Evolutionary conservation across 169 alveolate genomes (phyloP).

Genomic region (Plasmodium yoelii): DNA sequence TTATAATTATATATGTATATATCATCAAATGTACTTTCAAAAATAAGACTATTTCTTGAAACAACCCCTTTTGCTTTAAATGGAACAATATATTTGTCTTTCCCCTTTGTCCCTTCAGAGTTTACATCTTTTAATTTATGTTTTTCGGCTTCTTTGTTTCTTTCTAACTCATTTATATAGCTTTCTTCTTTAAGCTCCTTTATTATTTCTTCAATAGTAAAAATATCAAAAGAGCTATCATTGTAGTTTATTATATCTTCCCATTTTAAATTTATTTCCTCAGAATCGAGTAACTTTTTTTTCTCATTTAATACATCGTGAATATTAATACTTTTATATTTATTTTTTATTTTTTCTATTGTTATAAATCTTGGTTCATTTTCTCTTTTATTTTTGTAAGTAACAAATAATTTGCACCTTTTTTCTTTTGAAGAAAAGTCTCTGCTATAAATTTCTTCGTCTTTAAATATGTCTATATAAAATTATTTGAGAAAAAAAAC

Average conservation of each 20-base stretch:
- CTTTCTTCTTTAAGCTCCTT: slow-evolving; percentile 69
- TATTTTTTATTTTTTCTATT: slow-evolving; percentile 66
- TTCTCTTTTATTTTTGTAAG: slow-evolving; percentile 55
- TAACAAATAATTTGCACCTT: slow-evolving; percentile 69
- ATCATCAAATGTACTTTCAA: slow-evolving; percentile 70
- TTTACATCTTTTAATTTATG: slow-evolving; percentile 7
- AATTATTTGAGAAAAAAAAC: no score
- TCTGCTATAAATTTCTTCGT: slow-evolving; percentile 45
- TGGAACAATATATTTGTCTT: slow-evolving; percentile 36
- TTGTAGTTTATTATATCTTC: slow-evolving; percentile 73
- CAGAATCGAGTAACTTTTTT: slow-evolving; percentile 39
- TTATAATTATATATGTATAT: slow-evolving; percentile 67
- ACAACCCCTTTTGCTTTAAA: slow-evolving; percentile 76
- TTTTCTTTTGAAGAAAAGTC: slow-evolving; percentile 74
- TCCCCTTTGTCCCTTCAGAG: slow-evolving; percentile 12
- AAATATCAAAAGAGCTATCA: slow-evolving; percentile 69
- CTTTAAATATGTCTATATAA: slow-evolving; percentile 43
- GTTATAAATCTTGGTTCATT: slow-evolving; percentile 73
- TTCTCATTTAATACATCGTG: slow-evolving; percentile 64
- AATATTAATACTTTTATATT: slow-evolving; percentile 67
- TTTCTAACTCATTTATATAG: slow-evolving; percentile 11
- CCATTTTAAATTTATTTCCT: slow-evolving; percentile 60
- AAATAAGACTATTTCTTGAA: slow-evolving; percentile 18
- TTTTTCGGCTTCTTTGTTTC: slow-evolving; percentile 15
- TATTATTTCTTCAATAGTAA: slow-evolving; percentile 68